A percentile compares a stretch with the other conserved stretches of the same genome.
These are phyloP conservation scores for Kwoniella botswanensis DNA, from an alignment of 768 basidiomycete genomes.

Conservation along the genomic window DNA sequence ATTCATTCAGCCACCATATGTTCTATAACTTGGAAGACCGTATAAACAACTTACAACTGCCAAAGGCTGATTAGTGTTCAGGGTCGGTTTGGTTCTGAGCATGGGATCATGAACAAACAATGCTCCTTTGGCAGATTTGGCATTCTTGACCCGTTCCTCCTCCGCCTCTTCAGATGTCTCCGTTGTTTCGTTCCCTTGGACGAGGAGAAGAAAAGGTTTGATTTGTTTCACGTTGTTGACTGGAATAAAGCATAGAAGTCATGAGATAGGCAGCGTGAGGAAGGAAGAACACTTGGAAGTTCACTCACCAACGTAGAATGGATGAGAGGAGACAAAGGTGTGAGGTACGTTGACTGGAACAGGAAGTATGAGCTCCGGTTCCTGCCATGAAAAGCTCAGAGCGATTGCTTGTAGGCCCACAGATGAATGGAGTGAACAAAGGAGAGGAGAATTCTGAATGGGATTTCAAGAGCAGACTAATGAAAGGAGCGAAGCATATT, in stretches of 20 bases:
- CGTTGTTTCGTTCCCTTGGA: slow-evolving; percentile 25
- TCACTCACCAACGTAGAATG: slow-evolving; percentile 37
- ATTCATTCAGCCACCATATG: neutral
- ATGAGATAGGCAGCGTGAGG: no score
- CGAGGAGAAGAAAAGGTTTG: slow-evolving; percentile 44
- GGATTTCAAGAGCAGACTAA: no score
- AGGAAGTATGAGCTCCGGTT: slow-evolving; percentile 2
- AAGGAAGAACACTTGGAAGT: no score
- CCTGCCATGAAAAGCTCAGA: neutral
- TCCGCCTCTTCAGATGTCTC: neutral
- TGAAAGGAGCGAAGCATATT: neutral
- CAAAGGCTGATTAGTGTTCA: slow-evolving; percentile 7
- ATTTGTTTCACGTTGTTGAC: slow-evolving; percentile 46
- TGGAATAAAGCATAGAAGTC: neutral
- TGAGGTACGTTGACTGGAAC: slow-evolving; percentile 33
- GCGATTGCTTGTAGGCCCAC: no score
- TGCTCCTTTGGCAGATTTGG: neutral
- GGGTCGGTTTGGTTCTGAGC: slow-evolving; percentile 17
- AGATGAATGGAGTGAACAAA: no score
- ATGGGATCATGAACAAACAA: slow-evolving; percentile 42
- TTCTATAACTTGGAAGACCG: neutral
- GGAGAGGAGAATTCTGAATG: no score
- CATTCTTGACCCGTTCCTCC: neutral
- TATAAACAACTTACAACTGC: slow-evolving; percentile 30
- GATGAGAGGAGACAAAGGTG: slow-evolving; percentile 30